Base-by-base conservation (phyloP, 2,329 filamentous ascomycete species). In the Diaporthe vaccinii region DNA sequence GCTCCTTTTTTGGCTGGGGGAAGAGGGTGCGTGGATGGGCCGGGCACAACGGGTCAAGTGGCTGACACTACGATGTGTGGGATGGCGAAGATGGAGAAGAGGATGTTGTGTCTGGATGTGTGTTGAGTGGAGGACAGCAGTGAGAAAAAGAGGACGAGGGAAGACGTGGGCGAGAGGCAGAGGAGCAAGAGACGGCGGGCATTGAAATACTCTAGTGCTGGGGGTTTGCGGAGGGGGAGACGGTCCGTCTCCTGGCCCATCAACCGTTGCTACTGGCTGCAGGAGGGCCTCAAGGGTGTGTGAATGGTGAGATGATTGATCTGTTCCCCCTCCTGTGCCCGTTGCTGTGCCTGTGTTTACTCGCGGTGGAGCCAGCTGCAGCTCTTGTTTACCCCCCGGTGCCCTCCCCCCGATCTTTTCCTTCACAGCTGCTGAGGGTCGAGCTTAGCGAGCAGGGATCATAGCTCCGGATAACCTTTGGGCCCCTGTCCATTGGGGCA, bases 101-200 rank as follows among this genome's bases (percentile, higher is more conserved):
- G 36, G 36, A 39, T 39, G 36, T 44, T 65, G 61, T 39, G 55
- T 78, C 77, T 75, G 77, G 58, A 59, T 77, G 49, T 51, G 75
- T 80, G 34, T 34, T 34, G 78, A 77, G 74, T 80, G 79, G 79
- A 77, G 72, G 75, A 77, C 51, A 68, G 76, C 73, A 76, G 49
- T 55, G 34, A 65, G 70, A 46, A 53, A 65, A 77, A 75, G 59
- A 72, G 74, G 73, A 74, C 71, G 67, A 62, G 61, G 49, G 58
- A 36, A 76, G 62, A 53, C 72, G 61, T 34, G 51, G 67, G 59
- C 65, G 61, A 53, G 74, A 55, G 65, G 71, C 69, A 73, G 76
- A 59, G 70, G 59, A 78, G 61, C 74, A 76, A 77, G 78, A 77
- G 78, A 75, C 70, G 59, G 75, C 71, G 74, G 55, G 68, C 77